Base-by-base conservation (phyloP, 164 flowering plant species). In the Tetracentron sinense region DNA sequence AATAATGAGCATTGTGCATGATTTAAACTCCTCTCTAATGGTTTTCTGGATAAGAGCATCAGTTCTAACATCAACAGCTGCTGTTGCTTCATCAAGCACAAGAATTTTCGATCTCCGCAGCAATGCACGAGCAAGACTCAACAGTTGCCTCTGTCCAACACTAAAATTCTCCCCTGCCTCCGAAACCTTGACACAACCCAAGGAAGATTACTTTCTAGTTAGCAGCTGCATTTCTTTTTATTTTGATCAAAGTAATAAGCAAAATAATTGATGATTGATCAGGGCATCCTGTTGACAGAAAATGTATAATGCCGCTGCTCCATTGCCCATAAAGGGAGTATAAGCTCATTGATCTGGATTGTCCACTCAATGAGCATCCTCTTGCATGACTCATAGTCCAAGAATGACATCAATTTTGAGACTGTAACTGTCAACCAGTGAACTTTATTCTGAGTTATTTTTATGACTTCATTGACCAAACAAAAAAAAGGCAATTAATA, bases 141-240 rank as follows among this genome's bases (percentile, higher is more conserved):
- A 72, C 19, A 95, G 78, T 69, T 95, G 99, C 65, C 99, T 78
- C 72, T 95, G 99, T 42, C 99, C 99, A 58, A 95, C 99, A 76
- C 99, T 95, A 74, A 95, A 95, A 74, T 95, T 95, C 56, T 95
- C 99, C 54, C 99, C 99, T 15, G 97, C 82, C 76, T 95, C 99
- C 2, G 97, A 81, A 48, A 95, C 99, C 99, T 94, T 58, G 27
- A 72, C 7, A 71, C 25, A 60, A 21, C 65, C 62, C 64, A 48
- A 44, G 4, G 19, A 44, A 64, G 0, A 49, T 42, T 49, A 16
- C 7, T 52, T 56, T 54, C 47, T 17, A 42, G 59, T 67, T 38
- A 50, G 28, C 20, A 58, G 28, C 28, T 49, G 7, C n/a, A 14
- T n/a, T 50, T 0, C 11, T 21, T 11, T n/a, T 58, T 48, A 31